phyloP scores from a whole-genome alignment of 202 grass and related monocot species.

The Saccharum hybrid region DNA sequence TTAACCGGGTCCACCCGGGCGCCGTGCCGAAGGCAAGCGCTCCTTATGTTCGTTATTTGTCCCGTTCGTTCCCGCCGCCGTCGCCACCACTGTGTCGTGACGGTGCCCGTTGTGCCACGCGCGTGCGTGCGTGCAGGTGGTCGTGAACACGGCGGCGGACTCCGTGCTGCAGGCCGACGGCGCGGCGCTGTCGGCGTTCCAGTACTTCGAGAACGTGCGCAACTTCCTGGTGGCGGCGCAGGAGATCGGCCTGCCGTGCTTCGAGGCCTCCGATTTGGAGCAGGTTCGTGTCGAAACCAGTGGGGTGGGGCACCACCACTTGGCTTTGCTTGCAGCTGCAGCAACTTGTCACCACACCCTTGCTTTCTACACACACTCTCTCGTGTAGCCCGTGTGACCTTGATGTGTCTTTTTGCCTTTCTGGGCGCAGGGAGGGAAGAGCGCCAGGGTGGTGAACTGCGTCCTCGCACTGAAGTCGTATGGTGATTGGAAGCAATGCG shows the following conservation, averaged over 20 bases:
- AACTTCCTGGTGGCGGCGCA: conserved; percentile 92
- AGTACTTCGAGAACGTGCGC: conserved; percentile 99
- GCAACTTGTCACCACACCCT: conserved; percentile 46
- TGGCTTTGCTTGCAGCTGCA: conserved; percentile 55
- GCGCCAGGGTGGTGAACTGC: conserved; percentile 90
- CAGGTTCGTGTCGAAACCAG: conserved; percentile 64
- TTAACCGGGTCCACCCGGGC: conserved; percentile 92
- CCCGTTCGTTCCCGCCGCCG: conserved; percentile 14
- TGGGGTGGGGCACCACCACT: conserved; percentile 28
- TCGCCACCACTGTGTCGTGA: conserved; percentile 16
- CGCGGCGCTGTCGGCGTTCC: conserved; percentile 88
- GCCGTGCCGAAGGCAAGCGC: conserved; percentile 80
- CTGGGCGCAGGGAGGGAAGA: conserved; percentile 89
- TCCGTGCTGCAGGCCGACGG: conserved; percentile 85
- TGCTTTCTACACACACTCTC: conserved; percentile 51
- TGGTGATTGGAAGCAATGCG: conserved; percentile 93
- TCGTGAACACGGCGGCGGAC: conserved; percentile 88
- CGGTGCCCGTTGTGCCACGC: neutral
- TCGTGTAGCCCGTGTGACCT: conserved; percentile 43
- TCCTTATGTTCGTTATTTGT: conserved; percentile 43
- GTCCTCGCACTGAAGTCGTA: conserved; percentile 92
- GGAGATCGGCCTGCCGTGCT: conserved; percentile 85
- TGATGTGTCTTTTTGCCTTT: conserved; percentile 59
- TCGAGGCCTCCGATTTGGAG: conserved; percentile 95
- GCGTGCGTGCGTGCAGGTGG: conserved; percentile 63